A percentile compares a stretch with the other conserved stretches of the same genome.
Evolutionary conservation across 2,329 filamentous ascomycete species (phyloP).

Genomic region (Diaporthe capsici): DNA sequence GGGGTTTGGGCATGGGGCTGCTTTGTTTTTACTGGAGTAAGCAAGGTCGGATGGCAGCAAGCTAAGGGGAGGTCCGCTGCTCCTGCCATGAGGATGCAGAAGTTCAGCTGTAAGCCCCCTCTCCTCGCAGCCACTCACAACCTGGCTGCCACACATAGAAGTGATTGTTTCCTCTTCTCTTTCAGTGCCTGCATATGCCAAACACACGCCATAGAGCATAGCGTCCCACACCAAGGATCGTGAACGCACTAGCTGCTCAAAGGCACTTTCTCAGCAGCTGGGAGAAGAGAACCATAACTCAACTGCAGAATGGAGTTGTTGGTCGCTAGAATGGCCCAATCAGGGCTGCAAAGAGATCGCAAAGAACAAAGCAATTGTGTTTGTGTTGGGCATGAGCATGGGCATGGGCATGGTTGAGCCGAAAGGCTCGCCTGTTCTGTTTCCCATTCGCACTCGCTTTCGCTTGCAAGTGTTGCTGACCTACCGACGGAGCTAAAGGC

Average conservation of each 20-base stretch:
- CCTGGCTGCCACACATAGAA: neutral
- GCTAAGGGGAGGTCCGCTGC: neutral
- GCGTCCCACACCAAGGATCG: neutral
- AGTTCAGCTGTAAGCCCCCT: neutral
- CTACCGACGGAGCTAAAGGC: neutral
- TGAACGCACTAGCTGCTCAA: neutral
- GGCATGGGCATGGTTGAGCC: neutral
- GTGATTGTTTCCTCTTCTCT: neutral
- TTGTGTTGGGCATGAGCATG: neutral
- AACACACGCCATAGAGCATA: neutral
- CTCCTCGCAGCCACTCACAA: neutral
- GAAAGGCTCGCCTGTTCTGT: neutral
- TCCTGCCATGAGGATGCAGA: neutral
- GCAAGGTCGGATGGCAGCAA: neutral
- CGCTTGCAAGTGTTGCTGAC: neutral
- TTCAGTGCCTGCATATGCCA: neutral
- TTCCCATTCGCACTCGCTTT: slow-evolving; percentile 7
- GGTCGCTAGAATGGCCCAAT: neutral
- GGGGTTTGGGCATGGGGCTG: neutral
- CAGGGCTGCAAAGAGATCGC: neutral
- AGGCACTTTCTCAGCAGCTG: slow-evolving; percentile 6
- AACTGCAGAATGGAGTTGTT: neutral
- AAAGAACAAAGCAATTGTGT: neutral
- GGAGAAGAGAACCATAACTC: neutral
- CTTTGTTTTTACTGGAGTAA: neutral